Evolutionary conservation across 495 filamentous ascomycete genomes (phyloP).

Genomic region (Aspergillus olivimuriae): DNA sequence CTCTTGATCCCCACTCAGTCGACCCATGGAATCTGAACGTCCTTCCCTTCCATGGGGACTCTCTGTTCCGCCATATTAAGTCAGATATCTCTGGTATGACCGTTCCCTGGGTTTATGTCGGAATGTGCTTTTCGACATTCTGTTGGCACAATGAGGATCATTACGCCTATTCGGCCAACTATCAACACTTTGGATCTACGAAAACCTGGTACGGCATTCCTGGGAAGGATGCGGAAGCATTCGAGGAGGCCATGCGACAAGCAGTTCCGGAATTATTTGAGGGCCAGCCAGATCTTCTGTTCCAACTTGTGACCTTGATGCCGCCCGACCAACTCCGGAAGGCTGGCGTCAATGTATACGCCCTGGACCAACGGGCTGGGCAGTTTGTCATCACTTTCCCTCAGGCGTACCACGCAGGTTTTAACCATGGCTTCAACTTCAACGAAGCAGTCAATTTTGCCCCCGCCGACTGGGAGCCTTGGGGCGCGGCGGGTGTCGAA

Average conservation of each 20-base stretch:
- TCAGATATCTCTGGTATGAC: slow-evolving; percentile 99
- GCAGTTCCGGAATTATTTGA: slow-evolving; percentile 96
- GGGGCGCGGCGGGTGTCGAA: slow-evolving; percentile 78
- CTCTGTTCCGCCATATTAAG: slow-evolving; percentile 94
- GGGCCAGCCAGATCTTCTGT: slow-evolving; percentile 91
- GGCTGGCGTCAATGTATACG: slow-evolving; percentile 87
- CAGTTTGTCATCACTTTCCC: slow-evolving; percentile 96
- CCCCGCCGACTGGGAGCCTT: slow-evolving; percentile 93
- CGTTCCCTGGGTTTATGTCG: slow-evolving; percentile 99
- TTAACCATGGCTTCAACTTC: slow-evolving; percentile 98
- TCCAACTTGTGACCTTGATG: slow-evolving; percentile 92
- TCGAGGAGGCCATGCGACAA: slow-evolving; percentile 90
- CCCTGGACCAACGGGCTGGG: slow-evolving; percentile 88
- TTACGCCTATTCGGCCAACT: slow-evolving; percentile 96
- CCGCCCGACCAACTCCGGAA: slow-evolving; percentile 93
- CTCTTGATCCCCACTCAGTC: slow-evolving; percentile 73
- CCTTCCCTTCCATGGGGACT: slow-evolving; percentile 83
- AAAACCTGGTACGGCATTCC: slow-evolving; percentile 99
- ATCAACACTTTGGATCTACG: slow-evolving; percentile 96
- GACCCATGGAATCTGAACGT: slow-evolving; percentile 98
- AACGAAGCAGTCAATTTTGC: slow-evolving; percentile 99
- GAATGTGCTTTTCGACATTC: slow-evolving; percentile 99
- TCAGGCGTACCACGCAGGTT: slow-evolving; percentile 86
- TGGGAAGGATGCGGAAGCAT: slow-evolving; percentile 84
- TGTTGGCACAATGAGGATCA: slow-evolving; percentile 99